These are phyloP conservation scores for Ramaria rubella DNA, from an alignment of 768 basidiomycete species.

Conservation along the genomic window DNA sequence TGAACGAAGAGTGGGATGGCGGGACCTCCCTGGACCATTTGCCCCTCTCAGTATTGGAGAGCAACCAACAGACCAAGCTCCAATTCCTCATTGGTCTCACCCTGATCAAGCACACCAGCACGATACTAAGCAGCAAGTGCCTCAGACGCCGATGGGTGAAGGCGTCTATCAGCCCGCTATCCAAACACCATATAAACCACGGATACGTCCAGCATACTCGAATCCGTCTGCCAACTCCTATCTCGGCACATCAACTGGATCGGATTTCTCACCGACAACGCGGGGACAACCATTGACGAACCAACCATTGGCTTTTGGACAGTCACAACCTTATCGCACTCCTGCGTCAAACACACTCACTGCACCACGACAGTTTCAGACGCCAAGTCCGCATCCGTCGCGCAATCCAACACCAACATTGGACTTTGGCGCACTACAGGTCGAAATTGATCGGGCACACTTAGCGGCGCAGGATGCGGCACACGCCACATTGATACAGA, in stretches of 20 bases:
- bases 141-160: conserved; percentile 35
- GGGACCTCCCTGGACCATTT: conserved; percentile 60
- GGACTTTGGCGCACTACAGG: conserved; percentile 63
- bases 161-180: conserved; percentile 25
- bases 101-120: conserved; percentile 31
- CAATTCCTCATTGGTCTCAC: conserved; percentile 27
- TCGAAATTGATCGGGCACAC: conserved; percentile 73
- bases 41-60: conserved; percentile 56
- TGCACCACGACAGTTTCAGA: conserved; percentile 9
- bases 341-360: conserved; percentile 54
- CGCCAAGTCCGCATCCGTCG: conserved; percentile 9
- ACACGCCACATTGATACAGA: conserved; percentile 72
- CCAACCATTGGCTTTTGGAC: conserved; percentile 43
- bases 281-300: conserved; percentile 34
- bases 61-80: conserved; percentile 17
- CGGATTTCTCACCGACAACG: neutral
- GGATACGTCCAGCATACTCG: conserved; percentile 40
- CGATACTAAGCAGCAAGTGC: conserved; percentile 20
- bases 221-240: conserved; percentile 20
- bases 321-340: conserved; percentile 37
- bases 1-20: conserved; percentile 18
- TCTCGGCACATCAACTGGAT: conserved; percentile 27
- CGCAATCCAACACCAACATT: conserved; percentile 29
- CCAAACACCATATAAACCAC: conserved; percentile 70
- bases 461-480: conserved; percentile 67